These are phyloP conservation scores for Antrodiella citrinella DNA, from an alignment of 768 basidiomycete species.

Conservation along the genomic window DNA sequence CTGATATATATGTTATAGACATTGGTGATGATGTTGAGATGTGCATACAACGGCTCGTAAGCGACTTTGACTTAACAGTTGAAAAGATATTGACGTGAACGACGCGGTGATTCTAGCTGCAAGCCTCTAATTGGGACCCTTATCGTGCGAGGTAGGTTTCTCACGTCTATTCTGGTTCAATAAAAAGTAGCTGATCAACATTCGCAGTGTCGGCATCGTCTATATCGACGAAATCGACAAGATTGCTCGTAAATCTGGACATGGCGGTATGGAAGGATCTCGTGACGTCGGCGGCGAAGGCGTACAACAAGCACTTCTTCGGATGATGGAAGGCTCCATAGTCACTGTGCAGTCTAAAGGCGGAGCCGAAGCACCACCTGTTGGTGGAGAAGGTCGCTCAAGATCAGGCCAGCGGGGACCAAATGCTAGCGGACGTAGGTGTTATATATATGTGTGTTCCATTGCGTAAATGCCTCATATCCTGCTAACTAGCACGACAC, in stretches of 20 bases:
- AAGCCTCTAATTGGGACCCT: constrained; percentile 88
- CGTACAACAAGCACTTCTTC: constrained; percentile 85
- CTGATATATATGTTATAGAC: no score
- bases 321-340: constrained; percentile 91
- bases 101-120: constrained; percentile 65
- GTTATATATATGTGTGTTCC: constrained; percentile 9
- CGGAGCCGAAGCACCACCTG: constrained; percentile 37
- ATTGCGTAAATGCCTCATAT: constrained; percentile 12
- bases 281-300: constrained; percentile 94
- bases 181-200: no score
- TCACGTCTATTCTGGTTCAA: no score
- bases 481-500: constrained; percentile 48
- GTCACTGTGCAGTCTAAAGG: constrained; percentile 77
- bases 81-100: constrained; percentile 1
- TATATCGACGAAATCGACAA: constrained; percentile 98
- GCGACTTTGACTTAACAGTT: constrained; percentile 10
- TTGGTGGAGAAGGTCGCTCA: constrained; percentile 38
- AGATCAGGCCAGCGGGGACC: constrained; percentile 43
- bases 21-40: constrained; percentile 97
- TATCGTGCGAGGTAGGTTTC: constrained; percentile 61
- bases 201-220: constrained; percentile 75
- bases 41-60: constrained; percentile 76
- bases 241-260: constrained; percentile 55
- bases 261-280: constrained; percentile 56
- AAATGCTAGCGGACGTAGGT: constrained; percentile 19